A percentile compares a stretch with the other conserved stretches of the same genome.
Evolutionary conservation across 2,329 filamentous ascomycete species (phyloP).

Genomic region (Colletotrichum plurivorum): DNA sequence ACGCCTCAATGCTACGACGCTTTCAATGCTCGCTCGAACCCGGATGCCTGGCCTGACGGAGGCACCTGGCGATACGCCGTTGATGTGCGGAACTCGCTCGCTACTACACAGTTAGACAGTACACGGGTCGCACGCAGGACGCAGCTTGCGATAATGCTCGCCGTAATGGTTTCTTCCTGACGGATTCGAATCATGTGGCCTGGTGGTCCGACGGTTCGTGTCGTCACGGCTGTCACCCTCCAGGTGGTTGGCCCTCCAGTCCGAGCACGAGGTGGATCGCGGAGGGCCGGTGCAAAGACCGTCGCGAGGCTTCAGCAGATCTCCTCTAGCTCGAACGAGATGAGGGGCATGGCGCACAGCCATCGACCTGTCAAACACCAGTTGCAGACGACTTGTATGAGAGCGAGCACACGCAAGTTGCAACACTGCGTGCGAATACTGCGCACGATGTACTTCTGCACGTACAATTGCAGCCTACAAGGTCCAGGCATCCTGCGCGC

Average conservation of each 20-base stretch:
- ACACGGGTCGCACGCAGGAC: slow-evolving; percentile 18
- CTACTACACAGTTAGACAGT: too few relatives aligned
- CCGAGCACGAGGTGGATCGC: slow-evolving; percentile 32
- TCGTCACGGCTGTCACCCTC: slow-evolving; percentile 30
- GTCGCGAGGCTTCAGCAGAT: slow-evolving; percentile 35
- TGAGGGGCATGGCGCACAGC: slow-evolving; percentile 34
- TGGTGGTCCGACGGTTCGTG: slow-evolving; percentile 24
- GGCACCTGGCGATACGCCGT: slow-evolving; percentile 20
- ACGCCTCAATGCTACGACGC: background rate
- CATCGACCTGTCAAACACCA: slow-evolving; percentile 34
- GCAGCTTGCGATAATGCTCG: slow-evolving; percentile 26
- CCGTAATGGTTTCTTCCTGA: slow-evolving; percentile 33
- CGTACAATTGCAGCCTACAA: slow-evolving; percentile 5
- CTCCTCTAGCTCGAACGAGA: slow-evolving; percentile 28
- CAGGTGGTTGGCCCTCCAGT: slow-evolving; percentile 31
- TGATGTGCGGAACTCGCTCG: background rate
- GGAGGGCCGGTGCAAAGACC: slow-evolving; percentile 28
- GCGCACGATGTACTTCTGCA: background rate
- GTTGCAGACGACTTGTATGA: slow-evolving; percentile 26
- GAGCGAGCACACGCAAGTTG: slow-evolving; percentile 23
- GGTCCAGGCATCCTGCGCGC: slow-evolving; percentile 31
- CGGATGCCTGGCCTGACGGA: slow-evolving; percentile 11
- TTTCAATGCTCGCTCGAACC: slow-evolving; percentile 17
- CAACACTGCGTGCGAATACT: slow-evolving; percentile 1
- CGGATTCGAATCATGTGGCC: slow-evolving; percentile 35